Percentiles rank a stretch among this genome's conserved stretches.
These are phyloP conservation scores for Lepidium africanum DNA, from an alignment of 345 rosid genomes.

Conservation along the genomic window DNA sequence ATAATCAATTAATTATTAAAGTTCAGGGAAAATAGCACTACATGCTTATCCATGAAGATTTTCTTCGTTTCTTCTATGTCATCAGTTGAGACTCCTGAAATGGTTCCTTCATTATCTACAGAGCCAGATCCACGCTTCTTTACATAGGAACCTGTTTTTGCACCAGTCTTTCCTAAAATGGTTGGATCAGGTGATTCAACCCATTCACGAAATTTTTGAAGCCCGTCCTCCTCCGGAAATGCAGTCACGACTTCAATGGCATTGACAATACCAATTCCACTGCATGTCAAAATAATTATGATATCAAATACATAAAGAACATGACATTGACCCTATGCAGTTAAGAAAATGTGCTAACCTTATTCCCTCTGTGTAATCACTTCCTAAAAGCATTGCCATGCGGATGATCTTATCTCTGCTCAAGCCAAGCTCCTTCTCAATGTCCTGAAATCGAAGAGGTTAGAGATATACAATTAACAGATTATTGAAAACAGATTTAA, in stretches of 20 bases:
- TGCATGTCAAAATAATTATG: constrained; percentile 28
- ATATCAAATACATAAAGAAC: neutral
- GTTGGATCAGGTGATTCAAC: constrained; percentile 95
- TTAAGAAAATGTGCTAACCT: constrained; percentile 38
- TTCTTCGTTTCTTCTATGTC: constrained; percentile 43
- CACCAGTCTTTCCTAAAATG: constrained; percentile 57
- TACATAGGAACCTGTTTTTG: constrained; percentile 26
- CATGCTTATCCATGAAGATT: constrained; percentile 88
- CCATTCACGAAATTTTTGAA: constrained; percentile 84
- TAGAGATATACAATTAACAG: neutral
- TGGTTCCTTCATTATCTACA: constrained; percentile 16
- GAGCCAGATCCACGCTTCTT: constrained; percentile 41
- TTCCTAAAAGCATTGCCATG: constrained; percentile 95
- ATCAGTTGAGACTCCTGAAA: constrained; percentile 21
- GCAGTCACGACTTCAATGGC: constrained; percentile 95
- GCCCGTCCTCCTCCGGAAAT: constrained; percentile 90
- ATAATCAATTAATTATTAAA: neutral
- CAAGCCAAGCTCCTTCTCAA: constrained; percentile 87
- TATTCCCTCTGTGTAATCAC: constrained; percentile 97
- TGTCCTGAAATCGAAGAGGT: constrained; percentile 42
- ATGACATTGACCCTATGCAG: neutral
- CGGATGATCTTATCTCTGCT: constrained; percentile 71
- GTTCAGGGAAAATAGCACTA: constrained; percentile 21
- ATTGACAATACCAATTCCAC: constrained; percentile 98
- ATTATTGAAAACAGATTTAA: neutral